phyloP scores from a whole-genome alignment of 352 stramenopile species.

The Phytopythium delawarense region DNA sequence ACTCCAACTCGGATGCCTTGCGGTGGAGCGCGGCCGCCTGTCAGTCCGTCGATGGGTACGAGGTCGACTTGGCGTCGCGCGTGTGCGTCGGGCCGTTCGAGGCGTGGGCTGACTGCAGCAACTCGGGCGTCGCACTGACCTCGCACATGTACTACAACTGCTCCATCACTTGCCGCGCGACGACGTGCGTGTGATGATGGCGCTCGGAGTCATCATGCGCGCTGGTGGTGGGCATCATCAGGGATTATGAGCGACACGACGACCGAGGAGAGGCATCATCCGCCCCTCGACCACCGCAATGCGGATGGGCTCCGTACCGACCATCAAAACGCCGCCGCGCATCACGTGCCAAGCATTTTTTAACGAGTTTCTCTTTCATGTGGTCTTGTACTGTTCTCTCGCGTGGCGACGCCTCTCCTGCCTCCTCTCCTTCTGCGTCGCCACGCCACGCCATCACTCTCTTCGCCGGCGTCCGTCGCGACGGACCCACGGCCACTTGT shows the following conservation, averaged over 20 bases:
- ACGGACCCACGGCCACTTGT: not conserved
- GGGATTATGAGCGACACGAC: not conserved
- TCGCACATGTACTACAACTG: slow-evolving; percentile 64
- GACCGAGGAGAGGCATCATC: not conserved
- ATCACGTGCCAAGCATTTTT: not conserved
- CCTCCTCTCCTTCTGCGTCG: not conserved
- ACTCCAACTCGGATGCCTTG: slow-evolving; percentile 43
- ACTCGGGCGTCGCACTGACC: slow-evolving; percentile 13
- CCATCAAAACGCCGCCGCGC: not conserved
- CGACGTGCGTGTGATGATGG: not conserved
- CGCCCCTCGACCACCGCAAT: not conserved
- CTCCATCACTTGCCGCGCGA: slow-evolving; percentile 31
- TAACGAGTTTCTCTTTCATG: not conserved
- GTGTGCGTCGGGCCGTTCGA: slow-evolving; percentile 55
- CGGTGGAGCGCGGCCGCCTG: slow-evolving; percentile 27
- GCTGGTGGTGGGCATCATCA: not conserved
- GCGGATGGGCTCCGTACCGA: not conserved
- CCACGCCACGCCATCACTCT: not conserved
- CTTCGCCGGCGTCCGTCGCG: not conserved
- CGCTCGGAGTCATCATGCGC: not conserved
- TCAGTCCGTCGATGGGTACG: slow-evolving; percentile 28
- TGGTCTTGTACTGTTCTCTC: not conserved
- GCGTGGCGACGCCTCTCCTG: not conserved
- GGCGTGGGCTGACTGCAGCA: slow-evolving; percentile 38
- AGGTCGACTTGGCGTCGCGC: slow-evolving; percentile 41